phyloP scores from a whole-genome alignment of 768 basidiomycete genomes.

The Lactarius hatsudake region DNA sequence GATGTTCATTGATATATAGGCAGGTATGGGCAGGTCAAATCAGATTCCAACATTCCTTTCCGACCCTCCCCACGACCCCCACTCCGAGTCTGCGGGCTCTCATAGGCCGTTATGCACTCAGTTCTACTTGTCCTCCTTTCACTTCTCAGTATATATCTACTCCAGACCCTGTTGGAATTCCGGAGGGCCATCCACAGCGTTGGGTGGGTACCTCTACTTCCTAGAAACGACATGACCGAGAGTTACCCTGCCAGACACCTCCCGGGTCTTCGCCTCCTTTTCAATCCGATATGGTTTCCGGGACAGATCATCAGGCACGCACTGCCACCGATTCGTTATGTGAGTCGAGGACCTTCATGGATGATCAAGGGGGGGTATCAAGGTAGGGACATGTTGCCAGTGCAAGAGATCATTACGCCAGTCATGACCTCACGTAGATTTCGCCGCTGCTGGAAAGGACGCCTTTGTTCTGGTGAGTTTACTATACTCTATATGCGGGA shows the following conservation, averaged over 20 bases:
- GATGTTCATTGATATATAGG: too few species aligned
- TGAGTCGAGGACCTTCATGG: neutral
- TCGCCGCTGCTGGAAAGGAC: constrained; percentile 15
- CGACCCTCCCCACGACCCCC: too few species aligned
- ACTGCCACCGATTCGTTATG: neutral
- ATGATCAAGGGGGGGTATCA: neutral
- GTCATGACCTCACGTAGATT: constrained; percentile 6
- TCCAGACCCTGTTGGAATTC: neutral
- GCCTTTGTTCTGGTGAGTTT: constrained; percentile 4
- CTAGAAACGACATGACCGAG: neutral
- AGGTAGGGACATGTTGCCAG: neutral
- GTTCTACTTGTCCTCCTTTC: neutral
- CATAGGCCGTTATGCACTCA: neutral
- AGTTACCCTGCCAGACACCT: neutral
- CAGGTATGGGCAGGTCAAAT: too few species aligned
- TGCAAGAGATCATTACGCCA: neutral
- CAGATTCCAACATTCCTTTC: too few species aligned
- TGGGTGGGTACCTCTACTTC: neutral
- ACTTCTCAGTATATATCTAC: neutral
- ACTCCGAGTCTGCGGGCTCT: neutral
- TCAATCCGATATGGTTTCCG: neutral
- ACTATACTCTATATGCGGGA: neutral
- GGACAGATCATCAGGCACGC: neutral
- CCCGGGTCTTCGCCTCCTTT: neutral
- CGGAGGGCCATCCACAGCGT: neutral